These are phyloP conservation scores for Trichoderma parareesei DNA, from an alignment of 495 filamentous ascomycete species.

Conservation along the genomic window DNA sequence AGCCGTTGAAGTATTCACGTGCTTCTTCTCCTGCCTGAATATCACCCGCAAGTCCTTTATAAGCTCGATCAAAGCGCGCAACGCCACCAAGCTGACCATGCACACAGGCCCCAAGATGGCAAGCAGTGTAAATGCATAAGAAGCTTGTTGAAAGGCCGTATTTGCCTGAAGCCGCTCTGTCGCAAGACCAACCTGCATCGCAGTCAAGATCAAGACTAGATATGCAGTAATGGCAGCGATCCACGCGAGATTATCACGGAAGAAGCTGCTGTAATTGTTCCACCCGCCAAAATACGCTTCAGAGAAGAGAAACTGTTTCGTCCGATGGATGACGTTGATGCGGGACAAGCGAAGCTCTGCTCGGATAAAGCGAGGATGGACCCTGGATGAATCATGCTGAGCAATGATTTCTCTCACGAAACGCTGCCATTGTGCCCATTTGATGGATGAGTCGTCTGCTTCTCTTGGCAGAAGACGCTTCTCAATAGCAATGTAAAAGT, in stretches of 20 bases:
- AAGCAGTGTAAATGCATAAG: slow-evolving; percentile 49
- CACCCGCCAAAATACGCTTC: slow-evolving; percentile 23
- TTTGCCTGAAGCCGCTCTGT: slow-evolving; percentile 31
- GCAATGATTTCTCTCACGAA: slow-evolving; percentile 16
- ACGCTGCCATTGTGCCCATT: slow-evolving; percentile 16
- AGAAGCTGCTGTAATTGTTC: slow-evolving; percentile 26
- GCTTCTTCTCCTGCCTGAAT: neutral
- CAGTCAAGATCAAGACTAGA: slow-evolving; percentile 45
- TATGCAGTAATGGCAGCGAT: slow-evolving; percentile 39
- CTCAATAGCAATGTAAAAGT: slow-evolving; percentile 29
- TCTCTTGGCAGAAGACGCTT: slow-evolving; percentile 25
- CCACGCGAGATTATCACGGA: slow-evolving; percentile 40
- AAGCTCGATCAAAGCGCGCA: neutral
- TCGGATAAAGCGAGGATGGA: slow-evolving; percentile 36
- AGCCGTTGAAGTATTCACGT: neutral
- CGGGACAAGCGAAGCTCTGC: slow-evolving; percentile 39
- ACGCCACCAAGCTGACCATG: neutral
- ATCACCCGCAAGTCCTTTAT: neutral
- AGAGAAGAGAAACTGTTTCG: slow-evolving; percentile 6
- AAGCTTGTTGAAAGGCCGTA: slow-evolving; percentile 35
- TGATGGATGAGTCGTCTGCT: slow-evolving; percentile 10
- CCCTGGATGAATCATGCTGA: slow-evolving; percentile 20
- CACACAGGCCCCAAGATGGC: slow-evolving; percentile 27
- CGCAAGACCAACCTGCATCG: slow-evolving; percentile 52
- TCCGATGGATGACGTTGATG: slow-evolving; percentile 28